A percentile compares a stretch with the other conserved stretches of the same genome.
Conservation (phyloP, 495 filamentous ascomycete genomes). For the Cladorrhinum samala region DNA sequence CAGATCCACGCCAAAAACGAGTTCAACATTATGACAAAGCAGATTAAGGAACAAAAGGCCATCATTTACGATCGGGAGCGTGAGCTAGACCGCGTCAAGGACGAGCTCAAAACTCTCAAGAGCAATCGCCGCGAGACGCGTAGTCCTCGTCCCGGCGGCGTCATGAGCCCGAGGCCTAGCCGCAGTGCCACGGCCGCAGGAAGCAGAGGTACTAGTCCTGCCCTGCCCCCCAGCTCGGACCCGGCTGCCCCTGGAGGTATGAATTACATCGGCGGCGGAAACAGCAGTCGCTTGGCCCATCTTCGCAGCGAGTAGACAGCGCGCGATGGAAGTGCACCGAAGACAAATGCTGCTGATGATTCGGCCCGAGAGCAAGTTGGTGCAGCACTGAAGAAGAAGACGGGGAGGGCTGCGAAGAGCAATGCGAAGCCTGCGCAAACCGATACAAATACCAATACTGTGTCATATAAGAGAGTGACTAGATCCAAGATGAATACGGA, state of each 20-base stretch:
- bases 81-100: constrained; percentile 41
- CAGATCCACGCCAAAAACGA: constrained; percentile 43
- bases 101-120: constrained; percentile 34
- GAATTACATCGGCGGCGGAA: neutral
- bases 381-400: no score
- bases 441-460: no score
- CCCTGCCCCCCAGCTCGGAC: constrained; percentile 22
- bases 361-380: no score
- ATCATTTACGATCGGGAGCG: constrained; percentile 53
- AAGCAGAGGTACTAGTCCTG: constrained; percentile 43
- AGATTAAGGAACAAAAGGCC: constrained; percentile 50
- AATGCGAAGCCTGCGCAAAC: no score
- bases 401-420: no score
- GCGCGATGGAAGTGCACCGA: neutral
- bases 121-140: constrained; percentile 48
- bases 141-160: constrained; percentile 34
- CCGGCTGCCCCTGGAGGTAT: neutral
- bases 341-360: no score
- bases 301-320: neutral
- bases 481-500: no score
- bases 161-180: constrained; percentile 38
- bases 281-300: neutral
- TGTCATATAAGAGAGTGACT: no score
- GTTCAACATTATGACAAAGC: constrained; percentile 17
- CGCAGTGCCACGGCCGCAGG: constrained; percentile 23